phyloP scores from a whole-genome alignment of 163 green algal species.

The Scenedesmus sp. region DNA sequence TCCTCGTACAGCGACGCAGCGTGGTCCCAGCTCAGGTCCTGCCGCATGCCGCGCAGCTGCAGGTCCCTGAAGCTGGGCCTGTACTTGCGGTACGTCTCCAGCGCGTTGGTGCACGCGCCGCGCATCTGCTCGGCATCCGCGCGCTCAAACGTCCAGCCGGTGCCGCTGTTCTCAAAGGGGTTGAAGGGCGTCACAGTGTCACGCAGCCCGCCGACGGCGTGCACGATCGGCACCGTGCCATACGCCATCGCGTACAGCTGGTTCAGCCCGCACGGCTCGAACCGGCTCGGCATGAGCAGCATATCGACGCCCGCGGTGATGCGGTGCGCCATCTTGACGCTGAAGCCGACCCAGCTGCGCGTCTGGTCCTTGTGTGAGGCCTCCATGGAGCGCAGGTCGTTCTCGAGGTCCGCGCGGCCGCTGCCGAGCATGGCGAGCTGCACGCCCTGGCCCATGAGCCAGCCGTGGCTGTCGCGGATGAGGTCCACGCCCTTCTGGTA shows the following conservation, averaged over 20 bases:
- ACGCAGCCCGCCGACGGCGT: conserved; percentile 91
- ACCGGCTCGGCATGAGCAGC: conserved; percentile 92
- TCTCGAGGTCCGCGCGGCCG: conserved; percentile 92
- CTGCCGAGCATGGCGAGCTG: conserved; percentile 97
- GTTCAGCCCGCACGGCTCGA: conserved; percentile 81
- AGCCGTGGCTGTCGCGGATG: conserved; percentile 92
- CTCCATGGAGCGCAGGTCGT: conserved; percentile 86
- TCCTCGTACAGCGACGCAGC: conserved; percentile 94
- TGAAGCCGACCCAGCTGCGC: conserved; percentile 94
- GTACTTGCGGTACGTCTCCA: conserved; percentile 89
- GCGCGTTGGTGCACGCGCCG: conserved; percentile 78
- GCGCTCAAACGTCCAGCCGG: conserved; percentile 92
- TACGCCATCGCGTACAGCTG: conserved; percentile 96
- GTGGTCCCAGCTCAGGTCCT: conserved; percentile 89
- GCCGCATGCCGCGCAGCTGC: conserved; percentile 85
- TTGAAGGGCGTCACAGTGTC: conserved; percentile 95
- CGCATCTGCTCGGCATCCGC: conserved; percentile 81
- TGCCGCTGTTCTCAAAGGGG: conserved; percentile 81
- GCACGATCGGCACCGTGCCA: conserved; percentile 88
- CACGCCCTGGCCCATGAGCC: conserved; percentile 90
- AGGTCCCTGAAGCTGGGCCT: conserved; percentile 67
- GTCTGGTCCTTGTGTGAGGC: conserved; percentile 67
- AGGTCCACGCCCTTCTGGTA: conserved; percentile 99
- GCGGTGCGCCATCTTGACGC: conserved; percentile 90
- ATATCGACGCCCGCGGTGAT: conserved; percentile 95